These are phyloP conservation scores for Cyanidiococcus yangmingshanensis DNA, from an alignment of 23 red algal genomes.

Conservation along the genomic window DNA sequence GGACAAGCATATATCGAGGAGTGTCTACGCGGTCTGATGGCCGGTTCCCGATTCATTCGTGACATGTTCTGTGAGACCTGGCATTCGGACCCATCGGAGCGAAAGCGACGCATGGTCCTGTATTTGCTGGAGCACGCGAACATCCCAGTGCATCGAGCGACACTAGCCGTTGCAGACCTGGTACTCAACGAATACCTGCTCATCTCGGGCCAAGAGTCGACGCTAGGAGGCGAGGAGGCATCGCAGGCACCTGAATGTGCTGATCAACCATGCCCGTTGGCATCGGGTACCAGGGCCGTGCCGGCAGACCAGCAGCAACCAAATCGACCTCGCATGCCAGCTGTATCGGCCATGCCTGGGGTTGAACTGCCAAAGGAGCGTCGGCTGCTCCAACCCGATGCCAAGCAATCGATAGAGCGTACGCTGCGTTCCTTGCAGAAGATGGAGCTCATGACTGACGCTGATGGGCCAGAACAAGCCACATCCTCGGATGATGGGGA, in stretches of 20 bases:
- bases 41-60: neutral
- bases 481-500: neutral
- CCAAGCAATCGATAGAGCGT: neutral
- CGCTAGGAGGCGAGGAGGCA: neutral
- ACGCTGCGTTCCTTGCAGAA: neutral
- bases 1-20: neutral
- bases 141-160: neutral
- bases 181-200: constrained; percentile 5
- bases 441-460: neutral
- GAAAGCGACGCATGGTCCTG: neutral
- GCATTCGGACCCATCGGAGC: neutral
- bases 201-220: neutral
- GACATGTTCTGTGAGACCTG: constrained; percentile 17
- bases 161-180: neutral
- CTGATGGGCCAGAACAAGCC: neutral
- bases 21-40: neutral
- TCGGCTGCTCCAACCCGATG: neutral
- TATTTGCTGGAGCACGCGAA: neutral
- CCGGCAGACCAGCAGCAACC: neutral
- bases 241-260: neutral
- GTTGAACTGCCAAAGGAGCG: neutral
- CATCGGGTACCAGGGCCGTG: neutral
- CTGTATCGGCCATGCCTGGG: neutral
- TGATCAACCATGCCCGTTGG: neutral
- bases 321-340: neutral